Conservation (phyloP, 805 yeast species). For the Ascoidea tarda region DNA sequence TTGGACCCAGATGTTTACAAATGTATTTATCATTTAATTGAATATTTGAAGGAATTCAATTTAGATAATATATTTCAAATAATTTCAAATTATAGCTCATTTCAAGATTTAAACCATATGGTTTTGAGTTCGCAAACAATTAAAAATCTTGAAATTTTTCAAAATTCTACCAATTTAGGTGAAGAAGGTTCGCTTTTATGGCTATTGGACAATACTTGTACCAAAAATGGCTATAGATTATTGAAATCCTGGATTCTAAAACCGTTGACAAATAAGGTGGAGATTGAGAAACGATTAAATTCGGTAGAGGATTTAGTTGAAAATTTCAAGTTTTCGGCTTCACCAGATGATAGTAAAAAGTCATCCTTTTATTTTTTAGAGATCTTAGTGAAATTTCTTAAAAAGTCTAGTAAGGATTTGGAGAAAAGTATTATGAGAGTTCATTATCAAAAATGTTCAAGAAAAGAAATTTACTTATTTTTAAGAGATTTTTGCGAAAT, state of each 20-base stretch:
- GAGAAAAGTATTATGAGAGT: constrained; percentile 42
- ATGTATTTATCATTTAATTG: constrained; percentile 31
- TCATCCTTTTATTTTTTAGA: constrained; percentile 11
- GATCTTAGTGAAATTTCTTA: constrained; percentile 15
- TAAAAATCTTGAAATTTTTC: constrained; percentile 60
- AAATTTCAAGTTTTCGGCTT: constrained; percentile 13
- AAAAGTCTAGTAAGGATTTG: constrained; percentile 33
- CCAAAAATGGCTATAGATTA: constrained; percentile 60
- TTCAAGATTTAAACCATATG: constrained; percentile 32
- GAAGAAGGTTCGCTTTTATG: constrained; percentile 62
- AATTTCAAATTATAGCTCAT: constrained; percentile 34
- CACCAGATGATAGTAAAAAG: background rate
- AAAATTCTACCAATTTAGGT: constrained; percentile 41
- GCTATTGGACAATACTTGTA: constrained; percentile 69
- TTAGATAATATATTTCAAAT: constrained; percentile 42
- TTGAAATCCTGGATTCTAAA: constrained; percentile 59
- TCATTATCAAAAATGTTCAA: constrained; percentile 41
- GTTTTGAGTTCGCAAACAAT: constrained; percentile 53
- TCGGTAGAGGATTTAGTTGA: constrained; percentile 40
- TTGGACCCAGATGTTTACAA: constrained; percentile 18
- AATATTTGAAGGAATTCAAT: constrained; percentile 48
- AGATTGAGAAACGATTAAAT: constrained; percentile 45
- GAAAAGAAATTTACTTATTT: constrained; percentile 45
- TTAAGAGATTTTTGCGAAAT: constrained; percentile 30
- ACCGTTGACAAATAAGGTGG: constrained; percentile 45